Percentiles rank a stretch among this genome's conserved stretches.
phyloP scores from a whole-genome alignment of 768 basidiomycete species.

The Pulveroboletus sp. region DNA sequence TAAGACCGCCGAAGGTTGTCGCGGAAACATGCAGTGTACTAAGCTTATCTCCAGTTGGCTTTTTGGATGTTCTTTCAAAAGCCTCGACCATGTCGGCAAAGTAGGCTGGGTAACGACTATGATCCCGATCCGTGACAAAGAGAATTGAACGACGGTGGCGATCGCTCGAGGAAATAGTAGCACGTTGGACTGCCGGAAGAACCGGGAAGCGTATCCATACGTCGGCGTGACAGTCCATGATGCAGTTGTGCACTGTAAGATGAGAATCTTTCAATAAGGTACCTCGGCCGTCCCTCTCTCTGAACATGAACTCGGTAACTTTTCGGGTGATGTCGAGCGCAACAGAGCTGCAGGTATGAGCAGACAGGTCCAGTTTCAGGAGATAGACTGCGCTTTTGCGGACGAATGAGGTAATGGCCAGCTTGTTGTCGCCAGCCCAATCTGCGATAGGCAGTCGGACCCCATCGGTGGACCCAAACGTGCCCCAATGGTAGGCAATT shows the following conservation, averaged over 20 bases:
- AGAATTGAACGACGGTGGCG: slow-evolving; percentile 34
- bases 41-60: slow-evolving; percentile 45
- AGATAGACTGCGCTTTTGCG: slow-evolving; percentile 40
- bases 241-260: slow-evolving; percentile 39
- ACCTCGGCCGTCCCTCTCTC: slow-evolving; percentile 34
- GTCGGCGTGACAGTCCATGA: slow-evolving; percentile 52
- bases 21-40: slow-evolving; percentile 33
- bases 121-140: slow-evolving; percentile 40
- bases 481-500: slow-evolving; percentile 50
- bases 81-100: slow-evolving; percentile 41
- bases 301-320: slow-evolving; percentile 55
- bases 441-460: slow-evolving; percentile 33
- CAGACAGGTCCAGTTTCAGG: slow-evolving; percentile 34
- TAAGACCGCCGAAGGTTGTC: slow-evolving; percentile 25
- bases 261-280: slow-evolving; percentile 13
- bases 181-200: slow-evolving; percentile 44
- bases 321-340: slow-evolving; percentile 52
- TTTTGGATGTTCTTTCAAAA: slow-evolving; percentile 48
- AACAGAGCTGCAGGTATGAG: slow-evolving; percentile 37
- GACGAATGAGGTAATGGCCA: slow-evolving; percentile 43
- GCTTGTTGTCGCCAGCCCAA: slow-evolving; percentile 18
- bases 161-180: slow-evolving; percentile 34
- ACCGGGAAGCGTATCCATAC: slow-evolving; percentile 61
- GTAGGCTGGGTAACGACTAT: slow-evolving; percentile 35
- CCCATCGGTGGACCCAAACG: slow-evolving; percentile 51